Percentiles rank a stretch among this genome's conserved stretches.
These are phyloP conservation scores for Coemansia sp. DNA, from an alignment of 192 early-diverging fungal genomes.

Conservation along the genomic window DNA sequence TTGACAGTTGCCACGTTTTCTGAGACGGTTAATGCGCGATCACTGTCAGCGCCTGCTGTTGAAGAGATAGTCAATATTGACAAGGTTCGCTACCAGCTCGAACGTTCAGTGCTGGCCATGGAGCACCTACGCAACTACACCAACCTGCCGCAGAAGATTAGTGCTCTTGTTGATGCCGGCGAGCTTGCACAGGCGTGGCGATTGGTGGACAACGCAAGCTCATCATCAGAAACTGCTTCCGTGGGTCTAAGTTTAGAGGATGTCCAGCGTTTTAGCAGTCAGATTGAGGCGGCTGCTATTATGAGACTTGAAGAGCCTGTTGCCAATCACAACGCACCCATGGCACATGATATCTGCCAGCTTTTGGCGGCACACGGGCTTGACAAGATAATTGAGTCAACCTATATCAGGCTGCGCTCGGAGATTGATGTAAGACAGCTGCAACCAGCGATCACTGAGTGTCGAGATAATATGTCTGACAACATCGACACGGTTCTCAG, in stretches of 20 bases:
- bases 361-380: constrained; percentile 21
- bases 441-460: constrained; percentile 8
- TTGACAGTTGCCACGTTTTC: constrained; percentile 14
- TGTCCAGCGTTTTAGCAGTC: constrained; percentile 1
- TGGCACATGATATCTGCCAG: constrained; percentile 3
- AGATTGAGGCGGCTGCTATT: constrained; percentile 12
- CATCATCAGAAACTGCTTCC: background rate
- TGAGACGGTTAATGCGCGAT: constrained; percentile 14
- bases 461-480: background rate
- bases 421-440: constrained; percentile 17
- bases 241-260: constrained; percentile 6
- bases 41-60: constrained; percentile 16
- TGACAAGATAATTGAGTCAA: constrained; percentile 13
- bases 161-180: constrained; percentile 17
- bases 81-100: constrained; percentile 16
- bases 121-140: constrained; percentile 33
- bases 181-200: constrained; percentile 35
- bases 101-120: constrained; percentile 24
- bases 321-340: constrained; percentile 12
- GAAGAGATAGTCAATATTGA: constrained; percentile 27
- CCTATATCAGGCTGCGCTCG: constrained; percentile 17
- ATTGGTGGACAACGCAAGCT: constrained; percentile 15
- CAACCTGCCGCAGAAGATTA: constrained; percentile 34
- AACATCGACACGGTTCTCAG: constrained; percentile 9
- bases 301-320: constrained; percentile 10